phyloP scores from a whole-genome alignment of 495 filamentous ascomycete species.

The Neurospora sp. region DNA sequence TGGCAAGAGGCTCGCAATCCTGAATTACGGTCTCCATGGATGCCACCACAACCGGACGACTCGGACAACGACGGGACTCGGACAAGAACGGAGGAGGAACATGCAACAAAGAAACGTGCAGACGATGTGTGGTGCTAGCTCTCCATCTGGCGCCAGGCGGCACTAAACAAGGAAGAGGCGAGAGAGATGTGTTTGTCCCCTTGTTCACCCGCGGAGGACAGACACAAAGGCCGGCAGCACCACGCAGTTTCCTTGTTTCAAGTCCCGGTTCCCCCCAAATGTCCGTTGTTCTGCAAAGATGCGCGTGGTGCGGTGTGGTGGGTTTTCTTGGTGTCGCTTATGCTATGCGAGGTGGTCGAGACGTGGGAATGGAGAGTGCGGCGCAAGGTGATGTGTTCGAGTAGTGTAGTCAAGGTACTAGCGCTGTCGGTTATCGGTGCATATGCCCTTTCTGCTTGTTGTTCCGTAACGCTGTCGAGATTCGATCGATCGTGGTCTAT shows the following conservation, averaged over 20 bases:
- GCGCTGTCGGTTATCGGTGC: slow-evolving; percentile 9
- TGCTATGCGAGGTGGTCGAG: background rate
- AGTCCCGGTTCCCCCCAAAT: background rate
- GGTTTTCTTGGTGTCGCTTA: background rate
- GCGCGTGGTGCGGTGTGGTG: background rate
- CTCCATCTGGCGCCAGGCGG: slow-evolving; percentile 21
- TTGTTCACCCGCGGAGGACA: background rate
- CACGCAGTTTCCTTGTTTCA: background rate
- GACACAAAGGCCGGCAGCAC: slow-evolving; percentile 3
- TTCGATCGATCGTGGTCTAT: background rate
- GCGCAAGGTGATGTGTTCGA: background rate
- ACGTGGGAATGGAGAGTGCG: background rate
- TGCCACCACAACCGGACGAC: slow-evolving; percentile 12
- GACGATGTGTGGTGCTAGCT: slow-evolving; percentile 13
- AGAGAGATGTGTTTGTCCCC: slow-evolving; percentile 1
- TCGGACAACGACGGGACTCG: background rate
- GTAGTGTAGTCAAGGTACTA: slow-evolving; percentile 6
- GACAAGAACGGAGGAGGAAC: background rate
- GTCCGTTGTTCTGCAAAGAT: background rate
- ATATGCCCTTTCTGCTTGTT: background rate
- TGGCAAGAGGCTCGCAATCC: slow-evolving; percentile 83
- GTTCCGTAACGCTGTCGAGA: background rate
- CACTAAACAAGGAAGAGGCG: background rate
- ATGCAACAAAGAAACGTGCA: background rate
- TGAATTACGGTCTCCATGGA: slow-evolving; percentile 87